Base-by-base conservation (phyloP, 352 stramenopile genomes). In the Globisporangium perplexum region DNA sequence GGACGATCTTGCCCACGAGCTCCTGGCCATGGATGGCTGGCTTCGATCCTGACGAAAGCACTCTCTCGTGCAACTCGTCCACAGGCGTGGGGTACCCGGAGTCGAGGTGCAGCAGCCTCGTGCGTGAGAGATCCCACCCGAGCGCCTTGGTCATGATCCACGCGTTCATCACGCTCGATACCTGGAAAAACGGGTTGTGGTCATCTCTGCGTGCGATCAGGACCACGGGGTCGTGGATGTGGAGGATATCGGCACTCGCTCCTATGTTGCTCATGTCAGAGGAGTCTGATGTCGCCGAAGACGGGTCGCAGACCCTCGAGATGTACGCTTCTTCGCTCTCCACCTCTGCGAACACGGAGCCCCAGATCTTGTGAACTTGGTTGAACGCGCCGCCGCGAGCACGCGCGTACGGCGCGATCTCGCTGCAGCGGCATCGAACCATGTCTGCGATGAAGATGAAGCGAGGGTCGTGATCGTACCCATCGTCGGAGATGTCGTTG, bases 91-190 rank as follows among this genome's bases (percentile, higher is more conserved):
- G 64, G 1, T 65, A 72, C 7, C 73, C 76, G 1, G 53, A 59
- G 44, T 87, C 76, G 17, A 87, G 53, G 44, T 75, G 57, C 46
- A 87, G 57, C 3, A 87, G 55, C 35, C 53, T 62, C 0, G 76
- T 82, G 23, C 58, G 63, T 0, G 57, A 47, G 11, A 67, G 14
- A n/a, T 66, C 44, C 66, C 73, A 80, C 1, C 56, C 51, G 15
- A 66, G 50, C 17, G 28, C 28, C 41, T 66, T 36, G 6, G 63
- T n/a, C 20, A 72, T 22, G 28, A 63, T 47, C 65, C 65, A 72
- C 17, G 60, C 51, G 50, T 69, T 69, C 18, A 72, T 30, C 20
- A 52, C 36, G 14, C 44, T 50, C 15, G 65, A 47, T 5, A 69
- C 30, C 43, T 65, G 60, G 46, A 64, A 72, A 35, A 69, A 72